Evolutionary conservation across 176 grass and related monocot species (phyloP), one percentile per base, ranked within the genome.

Genomic region (Oryza glumipatula): DNA sequence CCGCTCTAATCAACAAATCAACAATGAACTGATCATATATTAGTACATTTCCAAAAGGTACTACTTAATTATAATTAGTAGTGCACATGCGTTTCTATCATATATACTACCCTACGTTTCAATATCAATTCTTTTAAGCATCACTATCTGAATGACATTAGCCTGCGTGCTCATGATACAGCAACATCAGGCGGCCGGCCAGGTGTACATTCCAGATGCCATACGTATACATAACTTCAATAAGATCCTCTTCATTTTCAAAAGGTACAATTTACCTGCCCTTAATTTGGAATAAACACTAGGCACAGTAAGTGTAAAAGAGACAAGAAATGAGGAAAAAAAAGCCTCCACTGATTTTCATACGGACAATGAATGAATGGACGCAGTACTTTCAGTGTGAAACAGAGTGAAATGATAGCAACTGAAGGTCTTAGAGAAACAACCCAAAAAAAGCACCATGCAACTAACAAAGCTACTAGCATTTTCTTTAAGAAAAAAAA

Each of bases 361-460:
- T 63, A 63, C 76, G 10, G 24, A 56, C 6, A 7, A 36, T 19
- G 17, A 16, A 56, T 56, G 17, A 16, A 56, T 19, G 52, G 16
- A 56, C 17, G 17, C 52, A 11, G 58, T 73, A 49, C 68, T 73
- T 23, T 66, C 76, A 45, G n/a, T 77, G 79, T 82, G 79, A 76
- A 88, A 43, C 24, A 21, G 39, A 35, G 21, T 6, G 39, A 39
- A 61, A 24, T 52, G 6, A 36, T 2, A 30, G 35, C 2, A 16
- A 26, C 33, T 54, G 21, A 9, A 43, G 33, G 38, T 33, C 24
- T 46, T 23, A 3, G 6, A 32, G 48, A 16, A 45, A 33, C 10
- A 63, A 19, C 35, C 68, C 7, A 24, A 35, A 74, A 35, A 74
- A 39, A 17, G 17, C 48, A 10, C 7, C 1, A 4, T 19, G 43